Evolutionary conservation across 2,329 filamentous ascomycete genomes (phyloP).

Genomic region (Claviceps cyperi): DNA sequence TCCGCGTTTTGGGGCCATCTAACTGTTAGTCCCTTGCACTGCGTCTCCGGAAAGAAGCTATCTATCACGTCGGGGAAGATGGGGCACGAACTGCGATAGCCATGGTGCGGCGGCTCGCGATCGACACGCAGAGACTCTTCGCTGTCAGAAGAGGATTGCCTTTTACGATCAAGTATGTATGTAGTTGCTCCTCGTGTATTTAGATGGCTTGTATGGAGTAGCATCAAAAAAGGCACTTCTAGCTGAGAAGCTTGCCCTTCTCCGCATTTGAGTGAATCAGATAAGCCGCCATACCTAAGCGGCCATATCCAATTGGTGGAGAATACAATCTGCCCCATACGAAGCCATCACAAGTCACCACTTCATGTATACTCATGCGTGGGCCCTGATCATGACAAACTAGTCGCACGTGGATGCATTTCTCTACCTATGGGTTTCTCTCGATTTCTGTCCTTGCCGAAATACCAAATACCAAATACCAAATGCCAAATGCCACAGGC

Average conservation of each 20-base stretch:
- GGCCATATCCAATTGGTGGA: neutral
- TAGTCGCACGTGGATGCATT: neutral
- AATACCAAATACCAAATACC: neutral
- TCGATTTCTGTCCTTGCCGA: neutral
- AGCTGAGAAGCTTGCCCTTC: neutral
- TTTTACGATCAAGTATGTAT: no score
- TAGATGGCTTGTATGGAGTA: no score
- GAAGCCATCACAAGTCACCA: neutral
- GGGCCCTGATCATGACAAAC: neutral
- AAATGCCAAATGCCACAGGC: no score
- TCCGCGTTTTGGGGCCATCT: neutral
- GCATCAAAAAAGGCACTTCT: no score
- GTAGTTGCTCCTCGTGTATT: neutral
- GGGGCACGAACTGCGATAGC: neutral
- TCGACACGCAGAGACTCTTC: no score
- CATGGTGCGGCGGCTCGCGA: neutral
- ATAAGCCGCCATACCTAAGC: neutral
- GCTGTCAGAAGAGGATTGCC: no score
- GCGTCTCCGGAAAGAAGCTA: no score
- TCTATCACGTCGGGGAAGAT: neutral
- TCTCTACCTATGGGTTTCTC: neutral
- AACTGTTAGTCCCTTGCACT: neutral
- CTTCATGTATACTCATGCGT: neutral
- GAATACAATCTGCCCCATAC: neutral
- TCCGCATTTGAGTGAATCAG: neutral